phyloP scores from a whole-genome alignment of 2,329 filamentous ascomycete species.

The Aspergillus neoniger region DNA sequence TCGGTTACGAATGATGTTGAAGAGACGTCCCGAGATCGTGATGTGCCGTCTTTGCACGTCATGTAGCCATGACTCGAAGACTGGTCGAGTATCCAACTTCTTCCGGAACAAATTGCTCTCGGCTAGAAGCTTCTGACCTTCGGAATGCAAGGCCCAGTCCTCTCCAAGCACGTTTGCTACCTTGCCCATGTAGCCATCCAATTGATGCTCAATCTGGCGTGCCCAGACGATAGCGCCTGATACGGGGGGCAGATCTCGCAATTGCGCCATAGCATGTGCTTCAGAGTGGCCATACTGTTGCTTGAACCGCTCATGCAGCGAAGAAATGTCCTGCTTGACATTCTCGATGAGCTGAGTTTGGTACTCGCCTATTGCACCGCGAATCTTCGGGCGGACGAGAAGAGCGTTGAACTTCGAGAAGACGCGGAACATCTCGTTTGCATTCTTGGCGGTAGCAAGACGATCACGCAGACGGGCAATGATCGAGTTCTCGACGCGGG shows the following conservation, averaged over 20 bases:
- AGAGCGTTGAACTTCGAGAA: constrained; percentile 99
- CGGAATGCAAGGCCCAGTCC: constrained; percentile 91
- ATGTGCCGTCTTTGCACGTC: constrained; percentile 88
- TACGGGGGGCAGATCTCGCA: constrained; percentile 92
- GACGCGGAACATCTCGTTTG: constrained; percentile 99
- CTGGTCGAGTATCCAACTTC: constrained; percentile 90
- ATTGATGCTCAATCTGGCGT: constrained; percentile 91
- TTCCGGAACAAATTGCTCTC: constrained; percentile 94
- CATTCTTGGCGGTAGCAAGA: constrained; percentile 91
- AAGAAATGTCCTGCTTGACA: constrained; percentile 92
- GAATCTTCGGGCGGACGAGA: constrained; percentile 97
- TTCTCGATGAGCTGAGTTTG: constrained; percentile 98
- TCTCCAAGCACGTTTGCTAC: constrained; percentile 96
- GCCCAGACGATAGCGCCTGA: constrained; percentile 98
- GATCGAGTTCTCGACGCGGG: constrained; percentile 97
- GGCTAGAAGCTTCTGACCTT: constrained; percentile 88
- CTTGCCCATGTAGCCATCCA: constrained; percentile 96
- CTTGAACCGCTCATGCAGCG: constrained; percentile 95
- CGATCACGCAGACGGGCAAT: constrained; percentile 91
- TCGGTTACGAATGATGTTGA: constrained; percentile 83
- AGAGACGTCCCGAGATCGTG: constrained; percentile 87
- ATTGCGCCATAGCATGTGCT: constrained; percentile 95
- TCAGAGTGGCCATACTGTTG: constrained; percentile 98
- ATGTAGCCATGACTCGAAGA: constrained; percentile 93
- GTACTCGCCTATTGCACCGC: constrained; percentile 95